Base-by-base conservation (phyloP, 78 protist genomes). In the Bodo saltans region DNA sequence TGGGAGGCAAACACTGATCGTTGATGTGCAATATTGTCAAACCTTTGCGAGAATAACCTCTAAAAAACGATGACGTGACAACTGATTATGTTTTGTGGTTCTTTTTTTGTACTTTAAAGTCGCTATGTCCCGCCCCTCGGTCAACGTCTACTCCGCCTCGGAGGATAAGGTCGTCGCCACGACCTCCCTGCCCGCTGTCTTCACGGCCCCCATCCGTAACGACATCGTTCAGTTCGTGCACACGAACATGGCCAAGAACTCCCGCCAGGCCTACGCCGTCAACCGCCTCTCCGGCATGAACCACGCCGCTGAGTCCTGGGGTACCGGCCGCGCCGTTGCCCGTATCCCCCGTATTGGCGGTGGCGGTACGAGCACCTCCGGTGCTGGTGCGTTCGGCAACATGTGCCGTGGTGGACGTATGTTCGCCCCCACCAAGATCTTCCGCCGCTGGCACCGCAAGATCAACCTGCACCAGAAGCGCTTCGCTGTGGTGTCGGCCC, bases 311-410 rank as follows among this genome's bases (percentile, higher is more conserved):
- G 92, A 90, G 68, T 98, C 99, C 27, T 98, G 99, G 99, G 99
- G 99, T 52, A 97, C 99, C 41, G 99, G 99, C 74, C 94, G 99
- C 67, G 99, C 99, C 70, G 99, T 98, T 28, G 91, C 99, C 34
- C 99, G 99, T 95, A 95, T 98, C 85, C 99, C 99, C 42, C 98
- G 99, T 90, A 97, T 98, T 72, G 32, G 86, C 37, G 99, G 99
- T 30, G 92, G 97, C 23, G 99, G 99, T 85, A 98, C 99, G 69
- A 91, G 84, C 96, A 91, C 98, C 47, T 82, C 98, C 74, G 99
- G 99, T 72, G 98, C 94, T 93, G 99, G 98, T 87, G 99, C 99
- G 79, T 98, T 94, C 88, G 99, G 99, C 35, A 98, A 97, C 95
- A 92, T 93, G 97, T 94, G 97, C 90, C 85, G 95, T 70, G 92